These are phyloP conservation scores for Periconia digitata DNA, from an alignment of 2,329 filamentous ascomycete genomes.

Conservation along the genomic window DNA sequence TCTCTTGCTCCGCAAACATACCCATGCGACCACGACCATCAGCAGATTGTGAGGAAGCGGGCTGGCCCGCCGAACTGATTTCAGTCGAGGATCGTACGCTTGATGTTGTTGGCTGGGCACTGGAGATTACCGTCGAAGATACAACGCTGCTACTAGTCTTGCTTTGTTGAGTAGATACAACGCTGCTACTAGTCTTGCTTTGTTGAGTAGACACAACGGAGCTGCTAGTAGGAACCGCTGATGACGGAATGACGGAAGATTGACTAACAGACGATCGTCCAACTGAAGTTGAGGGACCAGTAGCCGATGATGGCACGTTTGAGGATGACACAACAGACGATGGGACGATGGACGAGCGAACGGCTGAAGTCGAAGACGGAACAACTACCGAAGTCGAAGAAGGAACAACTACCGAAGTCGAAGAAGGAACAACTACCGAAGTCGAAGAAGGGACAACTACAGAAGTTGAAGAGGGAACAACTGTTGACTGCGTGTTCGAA, in stretches of 20 bases:
- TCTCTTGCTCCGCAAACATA: background rate
- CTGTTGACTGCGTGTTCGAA: too few species aligned
- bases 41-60: background rate
- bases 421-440: background rate
- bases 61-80: too few species aligned
- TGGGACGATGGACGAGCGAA: background rate
- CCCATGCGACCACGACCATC: background rate
- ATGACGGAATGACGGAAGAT: too few species aligned
- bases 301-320: background rate
- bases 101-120: background rate
- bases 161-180: too few species aligned
- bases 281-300: too few species aligned
- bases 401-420: background rate
- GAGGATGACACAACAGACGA: background rate
- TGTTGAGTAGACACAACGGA: too few species aligned
- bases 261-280: too few species aligned
- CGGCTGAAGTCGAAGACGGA: background rate
- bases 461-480: background rate
- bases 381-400: background rate
- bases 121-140: too few species aligned
- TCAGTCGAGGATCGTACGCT: background rate
- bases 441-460: background rate
- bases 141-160: too few species aligned
- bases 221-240: too few species aligned
- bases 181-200: too few species aligned